A percentile compares a stretch with the other conserved stretches of the same genome.
These are phyloP conservation scores for Leavenworthia alabamica DNA, from an alignment of 345 rosid species.

Conservation along the genomic window DNA sequence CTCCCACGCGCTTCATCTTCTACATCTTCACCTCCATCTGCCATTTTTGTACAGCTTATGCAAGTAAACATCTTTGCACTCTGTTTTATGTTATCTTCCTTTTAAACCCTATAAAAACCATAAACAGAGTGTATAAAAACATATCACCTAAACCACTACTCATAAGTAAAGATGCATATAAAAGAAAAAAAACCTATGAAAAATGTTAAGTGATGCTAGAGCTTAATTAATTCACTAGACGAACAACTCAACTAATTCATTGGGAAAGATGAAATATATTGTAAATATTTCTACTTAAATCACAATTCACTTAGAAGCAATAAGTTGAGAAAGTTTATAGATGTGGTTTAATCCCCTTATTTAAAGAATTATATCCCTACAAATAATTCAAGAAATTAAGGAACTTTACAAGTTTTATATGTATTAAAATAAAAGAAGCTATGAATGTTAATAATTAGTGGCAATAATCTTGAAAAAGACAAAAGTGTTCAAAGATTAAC, in stretches of 20 bases:
- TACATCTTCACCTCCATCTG: constrained; percentile 59
- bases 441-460: constrained; percentile 16
- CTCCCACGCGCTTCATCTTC: constrained; percentile 56
- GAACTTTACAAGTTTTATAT: constrained; percentile 3
- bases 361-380: constrained; percentile 1
- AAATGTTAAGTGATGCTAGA: constrained; percentile 10
- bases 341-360: not conserved
- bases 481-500: constrained; percentile 28
- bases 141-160: not conserved
- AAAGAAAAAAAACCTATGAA: not conserved
- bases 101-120: not conserved
- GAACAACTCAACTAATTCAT: constrained; percentile 5
- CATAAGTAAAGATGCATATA: not conserved
- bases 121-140: constrained; percentile 8
- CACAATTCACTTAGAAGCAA: not conserved
- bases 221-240: not conserved
- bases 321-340: not conserved
- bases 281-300: not conserved
- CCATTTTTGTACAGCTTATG: constrained; percentile 82
- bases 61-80: constrained; percentile 78
- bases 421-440: not conserved
- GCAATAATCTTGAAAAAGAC: constrained; percentile 31
- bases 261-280: not conserved
- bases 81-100: constrained; percentile 9
- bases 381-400: constrained; percentile 25